These are phyloP conservation scores for Pestalotiopsis sp. DNA, from an alignment of 2,329 filamentous ascomycete species.

Conservation along the genomic window DNA sequence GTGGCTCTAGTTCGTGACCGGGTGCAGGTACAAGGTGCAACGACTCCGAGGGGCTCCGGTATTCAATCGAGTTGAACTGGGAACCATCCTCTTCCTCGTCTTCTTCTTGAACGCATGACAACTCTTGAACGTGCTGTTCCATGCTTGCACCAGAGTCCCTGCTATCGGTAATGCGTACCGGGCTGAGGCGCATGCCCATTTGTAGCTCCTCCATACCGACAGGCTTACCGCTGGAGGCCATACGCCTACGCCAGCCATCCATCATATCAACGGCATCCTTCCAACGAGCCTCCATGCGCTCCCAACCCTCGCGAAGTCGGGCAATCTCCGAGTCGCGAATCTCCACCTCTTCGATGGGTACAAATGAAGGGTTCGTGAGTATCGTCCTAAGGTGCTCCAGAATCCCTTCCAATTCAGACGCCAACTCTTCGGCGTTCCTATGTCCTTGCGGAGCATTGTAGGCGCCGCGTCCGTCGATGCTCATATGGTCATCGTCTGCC, in stretches of 20 bases:
- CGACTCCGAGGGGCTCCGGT: conserved; percentile 38
- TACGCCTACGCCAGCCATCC: conserved; percentile 85
- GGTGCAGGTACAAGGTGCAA: conserved; percentile 44
- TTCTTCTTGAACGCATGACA: conserved; percentile 42
- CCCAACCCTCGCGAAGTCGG: conserved; percentile 81
- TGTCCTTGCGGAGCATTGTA: conserved; percentile 31
- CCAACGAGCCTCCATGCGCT: conserved; percentile 92
- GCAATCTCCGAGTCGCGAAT: conserved; percentile 90
- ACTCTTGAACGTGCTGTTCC: conserved; percentile 35
- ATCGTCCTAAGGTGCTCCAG: conserved; percentile 81
- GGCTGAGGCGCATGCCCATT: conserved; percentile 67
- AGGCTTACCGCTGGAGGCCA: conserved; percentile 70
- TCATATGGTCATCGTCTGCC: conserved; percentile 12
- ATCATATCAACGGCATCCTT: conserved; percentile 88
- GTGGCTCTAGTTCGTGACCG: conserved; percentile 29
- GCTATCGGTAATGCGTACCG: conserved; percentile 57
- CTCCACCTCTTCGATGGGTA: conserved; percentile 91
- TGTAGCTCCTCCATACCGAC: conserved; percentile 71
- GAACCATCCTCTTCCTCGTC: conserved; percentile 48
- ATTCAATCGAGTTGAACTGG: conserved; percentile 17
- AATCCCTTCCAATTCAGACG: conserved; percentile 73
- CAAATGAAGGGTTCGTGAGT: conserved; percentile 94
- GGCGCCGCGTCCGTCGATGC: conserved; percentile 20
- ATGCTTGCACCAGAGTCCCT: conserved; percentile 43
- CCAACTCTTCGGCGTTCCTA: conserved; percentile 65